A percentile compares a stretch with the other conserved stretches of the same genome.
These are phyloP conservation scores for Odonthalia washingtoniensis DNA, from an alignment of 31 red algal species.

Conservation along the genomic window DNA sequence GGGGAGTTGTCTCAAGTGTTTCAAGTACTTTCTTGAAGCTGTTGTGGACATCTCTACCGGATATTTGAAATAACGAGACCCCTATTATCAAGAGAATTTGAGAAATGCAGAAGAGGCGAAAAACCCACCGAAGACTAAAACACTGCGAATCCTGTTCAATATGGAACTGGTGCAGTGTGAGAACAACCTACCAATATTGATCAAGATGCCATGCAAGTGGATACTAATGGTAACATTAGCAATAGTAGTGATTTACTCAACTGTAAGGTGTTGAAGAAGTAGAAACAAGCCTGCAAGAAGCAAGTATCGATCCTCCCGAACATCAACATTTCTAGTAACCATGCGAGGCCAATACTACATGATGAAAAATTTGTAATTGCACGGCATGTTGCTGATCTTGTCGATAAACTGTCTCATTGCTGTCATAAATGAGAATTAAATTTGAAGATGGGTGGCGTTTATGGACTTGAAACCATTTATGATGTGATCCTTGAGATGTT, in stretches of 20 bases:
- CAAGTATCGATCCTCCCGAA: background rate
- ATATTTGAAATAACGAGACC: too few species aligned
- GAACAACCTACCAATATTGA: too few species aligned
- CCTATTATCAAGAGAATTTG: too few species aligned
- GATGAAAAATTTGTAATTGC: background rate
- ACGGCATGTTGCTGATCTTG: conserved; percentile 39
- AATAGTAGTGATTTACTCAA: too few species aligned
- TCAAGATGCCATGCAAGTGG: too few species aligned
- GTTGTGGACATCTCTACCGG: background rate
- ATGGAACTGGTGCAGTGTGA: too few species aligned
- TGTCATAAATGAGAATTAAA: conserved; percentile 79
- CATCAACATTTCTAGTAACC: background rate
- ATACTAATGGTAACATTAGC: too few species aligned
- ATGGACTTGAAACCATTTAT: conserved; percentile 65
- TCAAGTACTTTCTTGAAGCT: background rate
- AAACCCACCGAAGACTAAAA: too few species aligned
- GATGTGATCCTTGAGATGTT: conserved; percentile 29
- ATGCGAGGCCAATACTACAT: background rate
- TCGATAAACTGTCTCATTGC: conserved; percentile 83
- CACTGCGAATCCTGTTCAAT: too few species aligned
- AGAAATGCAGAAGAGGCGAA: too few species aligned
- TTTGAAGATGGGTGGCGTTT: conserved; percentile 64
- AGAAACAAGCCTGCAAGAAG: too few species aligned
- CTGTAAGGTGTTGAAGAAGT: too few species aligned
- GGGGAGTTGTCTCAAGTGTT: background rate